Percentiles rank a stretch among this genome's conserved stretches.
These are phyloP conservation scores for Phytophthora citricola DNA, from an alignment of 352 stramenopile genomes.

Conservation along the genomic window DNA sequence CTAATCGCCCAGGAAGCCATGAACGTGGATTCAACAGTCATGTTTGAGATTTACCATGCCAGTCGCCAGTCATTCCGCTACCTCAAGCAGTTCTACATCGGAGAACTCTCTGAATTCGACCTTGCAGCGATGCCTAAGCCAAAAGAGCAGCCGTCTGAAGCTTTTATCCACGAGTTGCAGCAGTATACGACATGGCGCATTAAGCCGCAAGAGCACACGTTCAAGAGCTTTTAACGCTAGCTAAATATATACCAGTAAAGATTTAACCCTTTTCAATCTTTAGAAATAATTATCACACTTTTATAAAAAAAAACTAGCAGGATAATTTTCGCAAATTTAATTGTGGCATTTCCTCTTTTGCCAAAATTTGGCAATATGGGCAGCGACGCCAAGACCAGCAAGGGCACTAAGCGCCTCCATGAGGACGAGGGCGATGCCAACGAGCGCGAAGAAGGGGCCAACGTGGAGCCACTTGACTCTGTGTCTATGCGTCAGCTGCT, in stretches of 20 bases:
- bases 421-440: constrained; percentile 65
- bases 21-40: constrained; percentile 88
- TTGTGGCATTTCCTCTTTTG: constrained; percentile 21
- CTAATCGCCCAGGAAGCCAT: constrained; percentile 88
- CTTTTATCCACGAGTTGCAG: constrained; percentile 79
- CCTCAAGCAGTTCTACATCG: constrained; percentile 93
- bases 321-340: too few species aligned
- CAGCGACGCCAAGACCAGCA: constrained; percentile 51
- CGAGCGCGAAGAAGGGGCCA: constrained; percentile 39
- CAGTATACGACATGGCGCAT: constrained; percentile 87
- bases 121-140: constrained; percentile 56
- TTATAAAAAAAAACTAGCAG: not conserved
- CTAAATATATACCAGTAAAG: too few species aligned
- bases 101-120: constrained; percentile 79
- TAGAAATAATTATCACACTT: too few species aligned
- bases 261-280: too few species aligned
- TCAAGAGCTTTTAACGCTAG: constrained; percentile 78
- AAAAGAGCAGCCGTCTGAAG: constrained; percentile 56
- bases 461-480: constrained; percentile 67
- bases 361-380: constrained; percentile 40
- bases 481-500: constrained; percentile 67
- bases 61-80: constrained; percentile 92
- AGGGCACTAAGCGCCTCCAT: constrained; percentile 44
- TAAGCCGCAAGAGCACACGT: constrained; percentile 63
- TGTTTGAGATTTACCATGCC: constrained; percentile 94